Conservation (phyloP, 1,284 basidiomycete species). For the Cystobasidiaceae sp. region DNA sequence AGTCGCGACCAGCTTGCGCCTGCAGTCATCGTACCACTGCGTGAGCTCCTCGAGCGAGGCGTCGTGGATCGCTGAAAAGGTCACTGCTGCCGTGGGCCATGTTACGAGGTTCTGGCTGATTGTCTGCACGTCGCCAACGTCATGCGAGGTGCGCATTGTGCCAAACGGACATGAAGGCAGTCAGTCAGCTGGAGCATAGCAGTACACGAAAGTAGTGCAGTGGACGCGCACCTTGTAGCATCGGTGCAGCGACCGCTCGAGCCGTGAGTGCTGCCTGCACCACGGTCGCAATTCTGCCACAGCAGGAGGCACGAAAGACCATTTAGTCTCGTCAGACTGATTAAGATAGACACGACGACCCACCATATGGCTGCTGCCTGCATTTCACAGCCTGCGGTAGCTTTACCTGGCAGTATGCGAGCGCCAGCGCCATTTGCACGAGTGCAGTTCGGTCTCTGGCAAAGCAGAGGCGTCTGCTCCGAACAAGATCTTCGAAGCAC, state of each 20-base stretch:
- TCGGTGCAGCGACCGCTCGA: not conserved
- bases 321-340: not conserved
- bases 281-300: not conserved
- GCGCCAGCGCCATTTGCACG: not conserved
- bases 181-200: not conserved
- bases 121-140: not conserved
- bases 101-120: not conserved
- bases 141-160: no score
- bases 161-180: not conserved
- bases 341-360: not conserved
- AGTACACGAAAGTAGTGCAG: not conserved
- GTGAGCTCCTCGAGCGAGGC: not conserved
- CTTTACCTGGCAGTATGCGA: not conserved
- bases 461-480: no score
- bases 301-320: no score
- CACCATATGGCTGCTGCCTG: not conserved
- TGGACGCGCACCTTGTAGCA: not conserved
- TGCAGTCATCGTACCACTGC: not conserved
- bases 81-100: not conserved
- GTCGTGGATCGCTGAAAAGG: not conserved
- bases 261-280: not conserved
- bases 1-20: not conserved
- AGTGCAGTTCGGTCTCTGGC: no score
- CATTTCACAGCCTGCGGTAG: not conserved
- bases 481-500: no score